Evolutionary conservation across 2,329 filamentous ascomycete species (phyloP).

Genomic region (Talaromyces sp.): DNA sequence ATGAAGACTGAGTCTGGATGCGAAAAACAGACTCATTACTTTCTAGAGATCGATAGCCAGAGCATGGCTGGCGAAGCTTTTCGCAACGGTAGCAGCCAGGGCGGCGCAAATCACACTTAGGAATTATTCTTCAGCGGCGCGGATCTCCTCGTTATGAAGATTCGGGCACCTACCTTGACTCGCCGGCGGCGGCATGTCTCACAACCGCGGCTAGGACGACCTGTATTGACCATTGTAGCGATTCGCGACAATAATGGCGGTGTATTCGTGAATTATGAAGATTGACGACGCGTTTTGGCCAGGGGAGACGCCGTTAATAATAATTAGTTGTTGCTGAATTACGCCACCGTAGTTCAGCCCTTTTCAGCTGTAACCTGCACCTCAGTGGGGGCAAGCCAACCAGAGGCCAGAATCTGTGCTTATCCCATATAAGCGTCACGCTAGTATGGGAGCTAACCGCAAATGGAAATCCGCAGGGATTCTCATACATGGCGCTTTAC

Average conservation of each 20-base stretch:
- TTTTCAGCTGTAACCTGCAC: not conserved
- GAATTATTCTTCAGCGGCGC: not conserved
- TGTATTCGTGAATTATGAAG: not conserved
- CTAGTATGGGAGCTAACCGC: not conserved
- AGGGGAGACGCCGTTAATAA: no score
- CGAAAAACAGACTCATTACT: not conserved
- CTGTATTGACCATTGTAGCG: conserved; percentile 2
- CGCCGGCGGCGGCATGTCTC: conserved; percentile 3
- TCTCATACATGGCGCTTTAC: not conserved
- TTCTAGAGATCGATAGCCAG: not conserved
- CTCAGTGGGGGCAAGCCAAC: not conserved
- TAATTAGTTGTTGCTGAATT: no score
- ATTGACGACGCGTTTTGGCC: not conserved
- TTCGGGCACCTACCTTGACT: not conserved
- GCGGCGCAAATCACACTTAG: not conserved
- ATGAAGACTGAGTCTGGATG: not conserved
- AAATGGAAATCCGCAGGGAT: not conserved
- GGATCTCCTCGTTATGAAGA: not conserved
- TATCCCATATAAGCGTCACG: not conserved
- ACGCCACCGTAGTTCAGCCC: not conserved
- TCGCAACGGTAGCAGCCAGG: conserved; percentile 2
- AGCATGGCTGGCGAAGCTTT: conserved; percentile 1
- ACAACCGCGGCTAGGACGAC: not conserved
- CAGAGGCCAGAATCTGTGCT: not conserved
- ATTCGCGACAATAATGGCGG: not conserved